These are phyloP conservation scores for Cardamine resedifolia DNA, from an alignment of 345 rosid genomes.

Conservation along the genomic window DNA sequence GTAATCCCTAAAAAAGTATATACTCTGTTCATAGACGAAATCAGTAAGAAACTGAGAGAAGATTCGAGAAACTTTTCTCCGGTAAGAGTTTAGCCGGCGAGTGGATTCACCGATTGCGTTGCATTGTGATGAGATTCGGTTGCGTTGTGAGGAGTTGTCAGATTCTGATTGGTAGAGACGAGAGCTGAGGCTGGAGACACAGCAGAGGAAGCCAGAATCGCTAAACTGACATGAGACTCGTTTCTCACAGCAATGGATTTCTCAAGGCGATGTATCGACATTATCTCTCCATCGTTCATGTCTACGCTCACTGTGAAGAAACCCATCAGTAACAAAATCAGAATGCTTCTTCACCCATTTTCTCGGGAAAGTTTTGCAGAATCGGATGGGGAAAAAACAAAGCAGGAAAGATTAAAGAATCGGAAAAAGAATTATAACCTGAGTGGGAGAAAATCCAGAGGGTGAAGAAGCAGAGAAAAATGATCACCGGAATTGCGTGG, in stretches of 20 bases:
- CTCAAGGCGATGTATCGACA: conserved; percentile 29
- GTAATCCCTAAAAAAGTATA: not conserved
- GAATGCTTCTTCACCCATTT: not conserved
- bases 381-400: too few species aligned
- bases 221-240: conserved; percentile 36
- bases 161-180: conserved; percentile 26
- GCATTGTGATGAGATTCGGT: not conserved
- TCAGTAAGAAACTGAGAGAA: not conserved
- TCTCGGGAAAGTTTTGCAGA: too few species aligned
- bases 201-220: conserved; percentile 37
- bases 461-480: conserved; percentile 52
- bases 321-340: not conserved
- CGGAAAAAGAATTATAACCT: conserved; percentile 37
- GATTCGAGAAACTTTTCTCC: not conserved
- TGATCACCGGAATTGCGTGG: conserved; percentile 52
- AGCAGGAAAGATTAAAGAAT: not conserved
- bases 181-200: conserved; percentile 11
- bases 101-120: conserved; percentile 13
- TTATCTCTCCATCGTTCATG: conserved; percentile 37
- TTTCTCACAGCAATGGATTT: conserved; percentile 30
- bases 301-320: conserved; percentile 32
- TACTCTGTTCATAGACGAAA: not conserved
- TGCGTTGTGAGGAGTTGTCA: conserved; percentile 11
- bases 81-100: conserved; percentile 11
- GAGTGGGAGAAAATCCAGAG: conserved; percentile 68